These are phyloP conservation scores for Neurospora tetrasperma DNA, from an alignment of 495 filamentous ascomycete genomes.

Conservation along the genomic window DNA sequence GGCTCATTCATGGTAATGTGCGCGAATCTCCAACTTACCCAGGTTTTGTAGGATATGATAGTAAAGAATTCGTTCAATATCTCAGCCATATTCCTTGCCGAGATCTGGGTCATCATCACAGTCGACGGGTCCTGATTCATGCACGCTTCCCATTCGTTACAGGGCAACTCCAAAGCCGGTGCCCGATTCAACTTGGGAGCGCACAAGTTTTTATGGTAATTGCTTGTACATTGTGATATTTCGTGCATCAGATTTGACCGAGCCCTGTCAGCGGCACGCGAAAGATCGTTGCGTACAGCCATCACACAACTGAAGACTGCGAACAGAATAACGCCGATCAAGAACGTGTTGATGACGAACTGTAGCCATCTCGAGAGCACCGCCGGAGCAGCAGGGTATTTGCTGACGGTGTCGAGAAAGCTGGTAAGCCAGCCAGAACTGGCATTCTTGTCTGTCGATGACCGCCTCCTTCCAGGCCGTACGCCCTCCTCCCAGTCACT, in stretches of 20 bases:
- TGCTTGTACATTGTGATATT: constrained; percentile 57
- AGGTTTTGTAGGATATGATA: constrained; percentile 36
- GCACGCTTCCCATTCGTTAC: constrained; percentile 72
- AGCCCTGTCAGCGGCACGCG: constrained; percentile 53
- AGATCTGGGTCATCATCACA: constrained; percentile 30
- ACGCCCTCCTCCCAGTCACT: constrained; percentile 20
- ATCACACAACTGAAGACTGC: constrained; percentile 58
- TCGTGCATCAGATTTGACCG: constrained; percentile 55
- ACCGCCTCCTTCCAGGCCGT: constrained; percentile 17
- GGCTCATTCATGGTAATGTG: neutral
- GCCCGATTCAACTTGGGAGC: constrained; percentile 42
- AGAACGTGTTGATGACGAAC: constrained; percentile 64
- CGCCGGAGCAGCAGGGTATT: constrained; percentile 74
- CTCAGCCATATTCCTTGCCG: constrained; percentile 34
- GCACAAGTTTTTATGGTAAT: constrained; percentile 68
- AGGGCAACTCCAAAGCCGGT: constrained; percentile 63
- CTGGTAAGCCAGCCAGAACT: constrained; percentile 33
- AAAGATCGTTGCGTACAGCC: constrained; percentile 67
- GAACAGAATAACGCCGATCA: constrained; percentile 57
- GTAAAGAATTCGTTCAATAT: constrained; percentile 39
- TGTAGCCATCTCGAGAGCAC: constrained; percentile 81
- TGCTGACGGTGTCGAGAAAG: constrained; percentile 59
- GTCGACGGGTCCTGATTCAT: constrained; percentile 53
- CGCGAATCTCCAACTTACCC: constrained; percentile 54
- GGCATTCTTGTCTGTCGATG: constrained; percentile 14